Evolutionary conservation across 108 stramenopile species (phyloP), one percentile per base, ranked within the genome.

Genomic region (Cyclotella baltica): DNA sequence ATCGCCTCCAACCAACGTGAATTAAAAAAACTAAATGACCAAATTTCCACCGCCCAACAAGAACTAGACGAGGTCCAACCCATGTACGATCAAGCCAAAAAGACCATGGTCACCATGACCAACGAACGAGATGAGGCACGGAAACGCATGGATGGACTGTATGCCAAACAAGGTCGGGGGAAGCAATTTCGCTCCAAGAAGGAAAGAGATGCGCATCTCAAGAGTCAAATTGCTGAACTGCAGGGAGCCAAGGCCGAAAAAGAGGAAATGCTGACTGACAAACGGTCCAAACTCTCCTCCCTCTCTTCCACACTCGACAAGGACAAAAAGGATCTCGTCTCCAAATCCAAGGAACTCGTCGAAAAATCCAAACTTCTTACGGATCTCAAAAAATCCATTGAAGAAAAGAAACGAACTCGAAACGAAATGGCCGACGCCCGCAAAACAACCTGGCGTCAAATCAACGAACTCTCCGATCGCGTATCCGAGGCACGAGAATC

Each of bases 161-260:
- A 96, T 61, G 96, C 94, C 67, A 96, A 95, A 73, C 96, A 97
- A 74, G 96, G 97, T 25, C 89, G 99, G 22, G 93, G 93, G 1
- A 84, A 84, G 31, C 92, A 97, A 71, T 99, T 96, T 78, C 31
- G 66, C 6, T 87, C 92, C 61, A 91, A 93, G 56, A 87, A 80
- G 29, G 92, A 96, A 30, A 87, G 99, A 3, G 98, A 99, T 78
- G 72, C 63, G 4, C 88, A 87, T 50, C 67, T 98, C 25, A 77
- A 78, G 53, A 57, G 75, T 13, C 88, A 94, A 57, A 87, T 97
- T 22, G 36, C 79, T 18, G 92, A 93, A 70, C 62, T 96, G 30
- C 35, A 77, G 4, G 69, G 59, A n/a, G 78, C 88, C 31, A 72
- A 89, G 53, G 63, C 71, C 30, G 92, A 93, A 30, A 97, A 93